Base-by-base conservation (phyloP, 345 rosid species). In the Atalantia buxifolia region DNA sequence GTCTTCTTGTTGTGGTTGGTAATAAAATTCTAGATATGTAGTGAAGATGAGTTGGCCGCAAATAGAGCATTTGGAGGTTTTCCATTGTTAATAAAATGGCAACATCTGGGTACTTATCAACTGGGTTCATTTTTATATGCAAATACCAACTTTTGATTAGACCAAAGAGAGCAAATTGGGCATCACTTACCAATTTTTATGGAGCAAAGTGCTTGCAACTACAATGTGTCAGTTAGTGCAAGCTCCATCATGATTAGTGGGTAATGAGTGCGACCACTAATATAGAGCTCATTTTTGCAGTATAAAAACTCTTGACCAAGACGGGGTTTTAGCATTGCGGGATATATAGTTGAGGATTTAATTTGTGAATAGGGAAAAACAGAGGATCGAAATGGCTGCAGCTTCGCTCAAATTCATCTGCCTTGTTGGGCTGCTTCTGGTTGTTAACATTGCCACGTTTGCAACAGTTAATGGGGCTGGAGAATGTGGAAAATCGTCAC, bases 401-500 rank as follows among this genome's bases (percentile, higher is more conserved):
- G 69, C 63, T 66, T 63, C 84, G 27, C 33, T 75, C 71, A 81
- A 83, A 48, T 69, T 77, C 25, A 61, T 77, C 40, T 71, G 72
- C 77, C 36, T 86, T 56, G 9, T 83, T 24, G 82, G 81, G 3
- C 48, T 86, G 60, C 40, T 81, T 63, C 82, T 81, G 48, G n/a
- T 77, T 9, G 4, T 74, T 45, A 77, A 66, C 71, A 1, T 74
- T 74, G 66, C 27, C 24, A 60, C 30, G 38, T 24, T 77, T 10
- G 80, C 24, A 59, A 35, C 28, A 28, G 84, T 74, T 56, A 59
- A 79, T 76, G 88, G 80, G 4, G 86, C 85, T 0, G 84, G 86
- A 56, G 88, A 81, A 80, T 85, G 88, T 45, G 88, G 87, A 2
- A 85, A 85, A 67, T 36, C 84, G 12, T 61, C 88, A 4, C 78